Conservation (phyloP, 495 filamentous ascomycete species). For the Aspergillus carlsbadensis region DNA sequence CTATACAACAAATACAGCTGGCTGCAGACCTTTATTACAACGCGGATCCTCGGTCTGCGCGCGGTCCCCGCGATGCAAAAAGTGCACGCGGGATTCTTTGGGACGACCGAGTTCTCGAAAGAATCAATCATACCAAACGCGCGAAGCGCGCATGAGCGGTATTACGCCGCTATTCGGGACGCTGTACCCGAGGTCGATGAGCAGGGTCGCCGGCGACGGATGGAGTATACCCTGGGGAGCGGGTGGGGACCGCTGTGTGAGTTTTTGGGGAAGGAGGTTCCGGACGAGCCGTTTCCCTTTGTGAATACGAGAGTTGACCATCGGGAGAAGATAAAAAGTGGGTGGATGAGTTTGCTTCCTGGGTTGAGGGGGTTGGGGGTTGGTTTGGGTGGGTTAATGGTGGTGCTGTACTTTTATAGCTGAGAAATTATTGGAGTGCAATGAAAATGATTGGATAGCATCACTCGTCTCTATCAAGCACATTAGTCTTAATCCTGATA, state of each 20-base stretch:
- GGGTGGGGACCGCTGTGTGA: constrained; percentile 44
- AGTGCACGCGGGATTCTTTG: constrained; percentile 8
- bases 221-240: constrained; percentile 30
- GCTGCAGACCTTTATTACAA: constrained; percentile 36
- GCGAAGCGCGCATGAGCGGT: constrained; percentile 26
- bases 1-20: constrained; percentile 16
- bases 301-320: constrained; percentile 10
- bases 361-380: not conserved
- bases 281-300: constrained; percentile 15
- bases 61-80: constrained; percentile 1
- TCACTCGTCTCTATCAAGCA: too few species aligned
- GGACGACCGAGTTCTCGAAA: constrained; percentile 26
- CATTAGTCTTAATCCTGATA: too few species aligned
- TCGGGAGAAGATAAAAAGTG: not conserved
- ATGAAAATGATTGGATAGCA: too few species aligned
- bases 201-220: constrained; percentile 10
- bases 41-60: constrained; percentile 16
- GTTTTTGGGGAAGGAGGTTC: constrained; percentile 30
- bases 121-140: constrained; percentile 22
- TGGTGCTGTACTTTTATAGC: too few species aligned
- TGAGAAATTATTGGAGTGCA: too few species aligned
- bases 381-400: not conserved
- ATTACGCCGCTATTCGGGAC: constrained; percentile 26
- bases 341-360: not conserved
- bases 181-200: constrained; percentile 13